These are phyloP conservation scores for Podaxis sp. DNA, from an alignment of 768 basidiomycete species.

Conservation along the genomic window DNA sequence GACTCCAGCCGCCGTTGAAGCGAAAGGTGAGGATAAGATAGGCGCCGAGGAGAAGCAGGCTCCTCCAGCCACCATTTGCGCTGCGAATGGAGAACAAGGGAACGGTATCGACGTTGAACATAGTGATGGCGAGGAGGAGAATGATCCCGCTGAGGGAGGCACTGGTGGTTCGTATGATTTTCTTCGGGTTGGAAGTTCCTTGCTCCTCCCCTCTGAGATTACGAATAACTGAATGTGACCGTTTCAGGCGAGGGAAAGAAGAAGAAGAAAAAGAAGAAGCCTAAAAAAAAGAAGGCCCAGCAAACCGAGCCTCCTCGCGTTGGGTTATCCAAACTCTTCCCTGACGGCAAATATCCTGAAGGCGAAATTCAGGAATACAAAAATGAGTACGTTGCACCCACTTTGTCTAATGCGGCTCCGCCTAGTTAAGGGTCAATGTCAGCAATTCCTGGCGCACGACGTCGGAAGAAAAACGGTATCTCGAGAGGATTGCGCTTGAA, in stretches of 20 bases:
- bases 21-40: neutral
- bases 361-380: constrained; percentile 92
- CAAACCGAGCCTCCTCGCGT: constrained; percentile 93
- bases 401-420: neutral
- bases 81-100: neutral
- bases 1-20: neutral
- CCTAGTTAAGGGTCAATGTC: constrained; percentile 8
- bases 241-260: constrained; percentile 56
- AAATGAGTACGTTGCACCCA: constrained; percentile 67
- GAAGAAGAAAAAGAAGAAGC: constrained; percentile 94
- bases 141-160: constrained; percentile 22
- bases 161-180: constrained; percentile 17
- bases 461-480: constrained; percentile 84
- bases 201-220: neutral
- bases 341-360: constrained; percentile 83
- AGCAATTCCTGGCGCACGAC: constrained; percentile 89
- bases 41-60: constrained; percentile 1
- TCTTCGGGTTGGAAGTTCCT: neutral
- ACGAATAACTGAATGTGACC: neutral
- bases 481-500: constrained; percentile 74
- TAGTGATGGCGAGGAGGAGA: constrained; percentile 20
- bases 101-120: constrained; percentile 18
- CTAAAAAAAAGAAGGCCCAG: constrained; percentile 77
- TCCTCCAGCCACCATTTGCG: neutral
- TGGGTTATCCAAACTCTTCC: constrained; percentile 86